Percentiles rank a stretch among this genome's conserved stretches.
Evolutionary conservation across 345 rosid genomes (phyloP).

Genomic region (Chamaenerion angustifolium): DNA sequence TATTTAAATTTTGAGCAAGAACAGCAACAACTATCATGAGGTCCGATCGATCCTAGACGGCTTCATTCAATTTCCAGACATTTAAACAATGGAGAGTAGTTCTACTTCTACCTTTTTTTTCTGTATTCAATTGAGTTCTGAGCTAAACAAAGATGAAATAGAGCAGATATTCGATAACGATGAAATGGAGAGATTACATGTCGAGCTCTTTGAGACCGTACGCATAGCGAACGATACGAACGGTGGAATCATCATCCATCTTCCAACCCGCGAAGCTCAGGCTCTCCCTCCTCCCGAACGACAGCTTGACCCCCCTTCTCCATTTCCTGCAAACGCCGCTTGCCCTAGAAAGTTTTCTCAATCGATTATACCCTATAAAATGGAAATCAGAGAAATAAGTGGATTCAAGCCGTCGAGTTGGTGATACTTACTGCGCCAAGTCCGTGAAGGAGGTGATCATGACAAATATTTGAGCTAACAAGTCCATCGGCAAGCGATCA

Average conservation of each 20-base stretch:
- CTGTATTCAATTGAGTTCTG: too few species aligned
- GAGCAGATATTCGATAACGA: neutral
- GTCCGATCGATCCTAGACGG: too few species aligned
- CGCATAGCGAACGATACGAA: conserved; percentile 57
- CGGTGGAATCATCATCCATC: conserved; percentile 74
- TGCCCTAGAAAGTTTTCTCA: conserved; percentile 28
- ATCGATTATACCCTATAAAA: conserved; percentile 1
- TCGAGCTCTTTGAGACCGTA: conserved; percentile 79
- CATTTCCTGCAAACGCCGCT: conserved; percentile 80
- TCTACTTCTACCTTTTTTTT: too few species aligned
- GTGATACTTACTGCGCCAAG: conserved; percentile 53
- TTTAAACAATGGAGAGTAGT: too few species aligned
- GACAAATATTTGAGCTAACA: conserved; percentile 56
- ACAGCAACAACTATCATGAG: too few species aligned
- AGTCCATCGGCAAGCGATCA: conserved; percentile 62
- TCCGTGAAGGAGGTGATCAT: conserved; percentile 61
- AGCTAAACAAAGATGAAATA: neutral
- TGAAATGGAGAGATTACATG: conserved; percentile 30
- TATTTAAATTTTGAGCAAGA: too few species aligned
- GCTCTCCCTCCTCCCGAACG: conserved; percentile 45
- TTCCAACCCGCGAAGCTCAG: conserved; percentile 73
- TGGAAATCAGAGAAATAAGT: neutral
- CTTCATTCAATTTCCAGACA: too few species aligned
- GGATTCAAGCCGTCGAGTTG: neutral
- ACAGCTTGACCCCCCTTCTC: conserved; percentile 76